Percentiles rank a stretch among this genome's conserved stretches.
Evolutionary conservation across 345 rosid genomes (phyloP).

Genomic region (Eucalyptus coolabah): DNA sequence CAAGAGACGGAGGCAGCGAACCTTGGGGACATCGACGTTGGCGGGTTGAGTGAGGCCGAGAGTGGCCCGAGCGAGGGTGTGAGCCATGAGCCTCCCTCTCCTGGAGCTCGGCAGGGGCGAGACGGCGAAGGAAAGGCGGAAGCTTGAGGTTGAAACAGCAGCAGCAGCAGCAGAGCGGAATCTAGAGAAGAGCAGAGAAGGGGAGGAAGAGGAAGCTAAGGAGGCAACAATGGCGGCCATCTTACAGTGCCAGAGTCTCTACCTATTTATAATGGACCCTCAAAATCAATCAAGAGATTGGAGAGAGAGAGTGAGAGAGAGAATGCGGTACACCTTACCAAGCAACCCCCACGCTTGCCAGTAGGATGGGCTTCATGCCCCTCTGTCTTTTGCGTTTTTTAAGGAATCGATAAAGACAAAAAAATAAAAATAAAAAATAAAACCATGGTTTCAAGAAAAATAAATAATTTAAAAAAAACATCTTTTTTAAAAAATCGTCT

Average conservation of each 20-base stretch:
- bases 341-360: not conserved
- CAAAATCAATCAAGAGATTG: not conserved
- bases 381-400: not conserved
- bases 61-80: constrained; percentile 12
- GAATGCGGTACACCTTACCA: not conserved
- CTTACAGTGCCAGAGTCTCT: not conserved
- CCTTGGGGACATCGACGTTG: constrained; percentile 46
- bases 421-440: not conserved
- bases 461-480: too few species aligned
- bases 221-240: constrained; percentile 2
- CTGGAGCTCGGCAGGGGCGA: not conserved
- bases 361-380: not conserved
- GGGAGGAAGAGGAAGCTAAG: not conserved
- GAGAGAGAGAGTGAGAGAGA: not conserved
- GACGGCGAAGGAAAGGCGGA: not conserved
- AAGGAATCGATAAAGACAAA: not conserved
- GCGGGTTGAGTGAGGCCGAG: constrained; percentile 80
- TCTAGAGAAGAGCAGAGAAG: not conserved
- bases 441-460: not conserved
- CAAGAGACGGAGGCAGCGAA: not conserved
- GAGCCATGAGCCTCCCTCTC: not conserved
- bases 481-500: too few species aligned
- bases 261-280: not conserved
- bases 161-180: not conserved
- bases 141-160: not conserved